Base-by-base conservation (phyloP, 345 rosid species). In the Gossypium anomalum region DNA sequence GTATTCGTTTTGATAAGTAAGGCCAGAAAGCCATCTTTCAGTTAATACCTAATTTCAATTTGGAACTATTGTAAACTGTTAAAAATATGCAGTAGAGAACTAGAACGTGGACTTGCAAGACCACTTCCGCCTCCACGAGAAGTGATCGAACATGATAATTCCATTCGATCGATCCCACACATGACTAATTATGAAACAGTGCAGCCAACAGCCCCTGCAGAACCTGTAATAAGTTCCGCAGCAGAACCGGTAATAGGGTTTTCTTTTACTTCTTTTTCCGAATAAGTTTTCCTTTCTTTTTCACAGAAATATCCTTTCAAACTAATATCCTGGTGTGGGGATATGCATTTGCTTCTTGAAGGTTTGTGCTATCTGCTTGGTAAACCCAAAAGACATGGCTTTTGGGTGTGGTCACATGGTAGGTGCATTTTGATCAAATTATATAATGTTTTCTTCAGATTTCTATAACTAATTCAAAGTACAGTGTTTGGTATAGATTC, bases 301-400 rank as follows among this genome's bases (percentile, higher is more conserved):
- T 20, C 41, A 29, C 22, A 52, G 41, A 2, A 60, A 15, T 77
- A 53, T 62, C 41, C 70, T 45, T 76, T 59, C 27, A 25, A 48
- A 61, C 19, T 22, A 70, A 59, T 52, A 15, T 10, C 13, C 12
- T 70, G 49, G 27, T 70, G 55, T 53, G 78, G 66, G 68, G 14
- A 66, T 64, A 47, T 22, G 16, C 56, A 13, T 67, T 76, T 1
- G 80, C 11, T 71, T 77, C 62, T 79, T 78, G 49, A 80, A 94
- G 98, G 95, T 90, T 70, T 95, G 99, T 81, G 93, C 99, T 34
- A 92, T 95, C 83, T 95, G 99, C 91, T 80, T 87, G 89, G 86
- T 91, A 34, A 92, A 91, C 76, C 91, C 93, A 2, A 95, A 86
- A 86, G 89, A 95, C 85, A 83, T 95, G 98, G 99, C 99, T 68